Conservation (phyloP, 768 basidiomycete species). For the Auriscalpium orientale region DNA sequence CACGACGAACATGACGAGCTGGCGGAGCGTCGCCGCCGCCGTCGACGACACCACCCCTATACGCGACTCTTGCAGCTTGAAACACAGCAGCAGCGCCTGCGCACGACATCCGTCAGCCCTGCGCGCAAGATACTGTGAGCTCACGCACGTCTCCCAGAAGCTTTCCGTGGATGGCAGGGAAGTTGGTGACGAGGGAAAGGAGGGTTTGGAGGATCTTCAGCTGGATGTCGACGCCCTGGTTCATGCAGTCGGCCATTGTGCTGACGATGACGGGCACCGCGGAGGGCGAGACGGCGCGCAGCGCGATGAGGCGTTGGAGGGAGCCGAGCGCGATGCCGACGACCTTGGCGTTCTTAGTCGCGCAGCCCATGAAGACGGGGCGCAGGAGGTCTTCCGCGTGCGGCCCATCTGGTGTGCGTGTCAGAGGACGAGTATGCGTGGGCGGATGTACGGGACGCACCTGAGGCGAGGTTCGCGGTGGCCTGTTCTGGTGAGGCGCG, state of each 20-base stretch:
- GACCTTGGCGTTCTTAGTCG: conserved; percentile 89
- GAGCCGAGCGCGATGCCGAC: conserved; percentile 88
- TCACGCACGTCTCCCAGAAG: conserved; percentile 71
- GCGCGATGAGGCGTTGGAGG: conserved; percentile 80
- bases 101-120: background rate
- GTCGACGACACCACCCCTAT: conserved; percentile 97
- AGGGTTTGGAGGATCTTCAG: conserved; percentile 89
- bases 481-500: conserved; percentile 79
- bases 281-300: conserved; percentile 77
- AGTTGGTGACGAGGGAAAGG: conserved; percentile 85
- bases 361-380: conserved; percentile 91
- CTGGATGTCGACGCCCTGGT: conserved; percentile 95
- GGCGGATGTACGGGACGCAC: conserved; percentile 27
- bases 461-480: conserved; percentile 61
- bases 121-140: no score
- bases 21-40: conserved; percentile 90
- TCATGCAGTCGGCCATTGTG: conserved; percentile 83
- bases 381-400: conserved; percentile 75
- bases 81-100: conserved; percentile 87
- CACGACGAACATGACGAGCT: conserved; percentile 95
- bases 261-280: conserved; percentile 73
- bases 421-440: background rate
- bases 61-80: conserved; percentile 90
- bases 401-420: conserved; percentile 47
- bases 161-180: conserved; percentile 70